Evolutionary conservation across 83 land plant species (phyloP).

Genomic region (Larix sibirica): DNA sequence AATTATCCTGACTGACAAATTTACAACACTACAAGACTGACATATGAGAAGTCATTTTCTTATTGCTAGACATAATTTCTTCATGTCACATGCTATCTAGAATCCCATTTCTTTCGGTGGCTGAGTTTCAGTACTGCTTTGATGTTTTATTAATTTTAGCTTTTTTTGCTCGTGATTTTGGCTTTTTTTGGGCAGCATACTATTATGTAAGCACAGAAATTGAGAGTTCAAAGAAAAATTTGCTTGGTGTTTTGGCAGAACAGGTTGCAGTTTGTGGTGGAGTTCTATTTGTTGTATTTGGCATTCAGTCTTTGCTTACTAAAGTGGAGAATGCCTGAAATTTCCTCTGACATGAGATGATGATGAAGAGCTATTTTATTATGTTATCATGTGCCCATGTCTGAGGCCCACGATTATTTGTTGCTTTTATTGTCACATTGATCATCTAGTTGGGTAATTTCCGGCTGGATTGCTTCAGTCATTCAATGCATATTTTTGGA

Average conservation of each 20-base stretch:
- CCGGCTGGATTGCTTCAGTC: background rate
- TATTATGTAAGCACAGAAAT: too few relatives aligned
- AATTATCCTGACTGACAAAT: too few relatives aligned
- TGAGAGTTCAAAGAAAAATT: too few relatives aligned
- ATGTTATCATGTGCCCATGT: background rate
- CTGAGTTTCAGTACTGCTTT: background rate
- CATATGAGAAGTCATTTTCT: too few relatives aligned
- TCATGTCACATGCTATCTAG: too few relatives aligned
- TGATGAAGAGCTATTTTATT: background rate
- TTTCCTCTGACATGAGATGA: background rate
- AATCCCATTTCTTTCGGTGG: background rate
- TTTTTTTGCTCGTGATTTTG: background rate
- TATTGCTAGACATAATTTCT: too few relatives aligned
- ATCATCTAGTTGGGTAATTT: background rate
- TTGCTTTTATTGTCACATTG: background rate
- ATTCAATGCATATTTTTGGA: background rate
- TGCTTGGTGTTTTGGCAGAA: too few relatives aligned
- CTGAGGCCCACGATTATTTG: background rate
- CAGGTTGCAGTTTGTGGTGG: slow-evolving; percentile 74
- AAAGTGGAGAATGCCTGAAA: slow-evolving; percentile 13
- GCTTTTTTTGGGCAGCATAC: too few relatives aligned
- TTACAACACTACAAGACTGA: too few relatives aligned
- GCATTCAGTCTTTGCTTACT: slow-evolving; percentile 58
- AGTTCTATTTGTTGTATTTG: slow-evolving; percentile 68
- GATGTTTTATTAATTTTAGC: background rate